phyloP scores from a whole-genome alignment of 768 basidiomycete genomes.

The Candolleomyces aberdarensis region DNA sequence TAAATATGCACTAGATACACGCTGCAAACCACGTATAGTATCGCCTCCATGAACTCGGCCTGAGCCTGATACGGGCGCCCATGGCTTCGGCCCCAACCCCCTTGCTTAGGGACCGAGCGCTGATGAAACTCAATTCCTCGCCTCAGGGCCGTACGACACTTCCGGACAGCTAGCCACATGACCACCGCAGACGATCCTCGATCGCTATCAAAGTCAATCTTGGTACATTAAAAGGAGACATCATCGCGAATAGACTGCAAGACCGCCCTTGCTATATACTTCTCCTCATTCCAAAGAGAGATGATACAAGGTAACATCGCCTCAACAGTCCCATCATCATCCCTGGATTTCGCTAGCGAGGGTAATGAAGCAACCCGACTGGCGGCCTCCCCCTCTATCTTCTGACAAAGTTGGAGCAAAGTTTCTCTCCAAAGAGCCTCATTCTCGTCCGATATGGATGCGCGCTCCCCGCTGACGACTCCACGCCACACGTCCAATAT shows the following conservation, averaged over 20 bases:
- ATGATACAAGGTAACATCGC: constrained; percentile 28
- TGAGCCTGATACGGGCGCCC: too few species aligned
- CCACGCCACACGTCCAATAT: constrained; percentile 50
- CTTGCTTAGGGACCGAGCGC: too few species aligned
- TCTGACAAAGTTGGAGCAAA: constrained; percentile 36
- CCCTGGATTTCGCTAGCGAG: constrained; percentile 15
- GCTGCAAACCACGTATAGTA: too few species aligned
- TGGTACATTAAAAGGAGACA: constrained; percentile 41
- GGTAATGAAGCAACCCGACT: background rate
- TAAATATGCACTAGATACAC: too few species aligned
- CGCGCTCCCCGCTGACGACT: constrained; percentile 44
- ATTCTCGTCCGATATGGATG: constrained; percentile 44
- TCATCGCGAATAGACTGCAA: constrained; percentile 40
- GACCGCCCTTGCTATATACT: constrained; percentile 47
- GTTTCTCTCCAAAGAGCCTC: constrained; percentile 45
- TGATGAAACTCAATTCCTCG: too few species aligned
- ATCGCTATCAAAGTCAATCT: background rate
- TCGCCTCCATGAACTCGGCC: too few species aligned
- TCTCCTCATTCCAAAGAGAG: constrained; percentile 61
- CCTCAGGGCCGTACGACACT: too few species aligned
- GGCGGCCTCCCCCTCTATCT: constrained; percentile 14
- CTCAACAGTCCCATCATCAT: background rate
- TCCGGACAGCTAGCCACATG: background rate
- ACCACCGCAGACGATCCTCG: background rate
- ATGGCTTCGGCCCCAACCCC: too few species aligned